Evolutionary conservation across 768 basidiomycete genomes (phyloP), one percentile per base, ranked within the genome.

Genomic region (Tricholoma bakamatsutake): DNA sequence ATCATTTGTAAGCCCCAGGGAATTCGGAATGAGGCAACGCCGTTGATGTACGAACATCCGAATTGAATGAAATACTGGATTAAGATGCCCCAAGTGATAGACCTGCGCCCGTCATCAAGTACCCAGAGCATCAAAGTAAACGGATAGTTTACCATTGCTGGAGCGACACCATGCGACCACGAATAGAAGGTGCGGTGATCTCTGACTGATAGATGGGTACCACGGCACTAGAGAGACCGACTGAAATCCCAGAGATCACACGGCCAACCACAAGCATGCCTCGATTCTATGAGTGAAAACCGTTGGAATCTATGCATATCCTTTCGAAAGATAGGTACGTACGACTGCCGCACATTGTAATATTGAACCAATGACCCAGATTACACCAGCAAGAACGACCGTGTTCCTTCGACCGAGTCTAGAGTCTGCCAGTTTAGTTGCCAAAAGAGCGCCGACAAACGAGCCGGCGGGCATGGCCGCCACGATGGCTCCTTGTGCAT

Each of bases 1-100:
- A 92, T 88, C 75, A 87, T 79, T 66, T 90, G 89, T 27, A 90
- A 70, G 54, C 84, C 85, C 87, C 87, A 88, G 9, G 88, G 88
- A 60, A 90, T 85, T 24, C 88, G 83, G 79, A 89, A 90, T 0
- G 87, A 87, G 0, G 86, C 85, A 11, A 67, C 74, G 31, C 87
- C 84, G 17, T 83, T 69, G 66, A 89, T 85, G 66, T 85, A 85
- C 7, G 85, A 88, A 66, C 83, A 86, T 8, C 86, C 87, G 57
- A 88, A 87, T 61, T 87, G 81, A 59, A 88, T 77, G 67, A 88
- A 88, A 71, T 89, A 84, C 59, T 88, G 87, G 43, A 90, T 68
- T 60, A 87, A 73, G 64, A 88, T 88, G 70, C 86, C 86, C 85
- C 88, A 88, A 0, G 87, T 87, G 63, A 87, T 88, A 2, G 85